Conservation (phyloP, 148 eudicot genomes). For the Talinum fruticosum region DNA sequence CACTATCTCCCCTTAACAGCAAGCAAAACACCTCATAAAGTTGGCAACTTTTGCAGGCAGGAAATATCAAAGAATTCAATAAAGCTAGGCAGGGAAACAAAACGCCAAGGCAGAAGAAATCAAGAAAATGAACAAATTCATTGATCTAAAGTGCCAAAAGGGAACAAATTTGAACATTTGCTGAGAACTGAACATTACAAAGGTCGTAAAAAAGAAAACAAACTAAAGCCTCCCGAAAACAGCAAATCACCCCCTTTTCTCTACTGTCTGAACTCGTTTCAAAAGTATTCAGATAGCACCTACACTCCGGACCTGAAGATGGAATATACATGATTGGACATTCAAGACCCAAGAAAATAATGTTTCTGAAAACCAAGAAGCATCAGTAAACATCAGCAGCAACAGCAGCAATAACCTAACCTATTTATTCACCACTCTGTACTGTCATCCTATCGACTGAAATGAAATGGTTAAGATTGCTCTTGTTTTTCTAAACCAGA, state of each 20-base stretch:
- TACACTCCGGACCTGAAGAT: background rate
- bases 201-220: background rate
- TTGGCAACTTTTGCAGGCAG: background rate
- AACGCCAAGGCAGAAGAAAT: background rate
- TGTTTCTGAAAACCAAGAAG: background rate
- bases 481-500: background rate
- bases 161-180: constrained; percentile 9
- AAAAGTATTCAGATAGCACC: background rate
- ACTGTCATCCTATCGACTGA: background rate
- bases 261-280: background rate
- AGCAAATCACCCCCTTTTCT: background rate
- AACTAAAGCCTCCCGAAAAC: background rate
- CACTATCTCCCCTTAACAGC: background rate
- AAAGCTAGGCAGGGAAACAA: background rate
- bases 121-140: constrained; percentile 4
- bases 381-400: background rate
- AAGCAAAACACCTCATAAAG: background rate
- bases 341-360: background rate
- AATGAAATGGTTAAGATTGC: constrained; percentile 1
- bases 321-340: background rate
- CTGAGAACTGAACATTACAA: constrained; percentile 2
- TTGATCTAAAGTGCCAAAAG: constrained; percentile 11
- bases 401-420: background rate
- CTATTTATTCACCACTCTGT: background rate
- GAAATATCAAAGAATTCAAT: background rate